phyloP scores from a whole-genome alignment of 1,139 yeast genomes.

The Blastobotrys capitulatus region DNA sequence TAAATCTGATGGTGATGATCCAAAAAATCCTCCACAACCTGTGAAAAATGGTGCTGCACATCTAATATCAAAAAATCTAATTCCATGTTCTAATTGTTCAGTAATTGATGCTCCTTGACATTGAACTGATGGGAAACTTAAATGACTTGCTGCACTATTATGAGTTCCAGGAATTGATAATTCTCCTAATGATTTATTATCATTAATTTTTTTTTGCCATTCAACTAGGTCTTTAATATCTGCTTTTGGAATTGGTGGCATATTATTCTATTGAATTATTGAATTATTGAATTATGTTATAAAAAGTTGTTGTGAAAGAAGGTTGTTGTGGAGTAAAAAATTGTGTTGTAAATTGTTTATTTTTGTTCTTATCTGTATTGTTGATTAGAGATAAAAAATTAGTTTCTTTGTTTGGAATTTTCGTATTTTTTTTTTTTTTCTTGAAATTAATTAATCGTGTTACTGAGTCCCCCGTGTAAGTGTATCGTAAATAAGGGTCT shows the following conservation, averaged over 20 bases:
- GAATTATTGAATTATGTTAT: neutral
- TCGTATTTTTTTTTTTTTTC: too few species aligned
- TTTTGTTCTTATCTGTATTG: too few species aligned
- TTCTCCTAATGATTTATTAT: conserved; percentile 46
- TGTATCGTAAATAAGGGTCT: too few species aligned
- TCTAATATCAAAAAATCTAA: conserved; percentile 67
- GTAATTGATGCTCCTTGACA: conserved; percentile 63
- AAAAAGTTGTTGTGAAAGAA: too few species aligned
- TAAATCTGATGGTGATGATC: conserved; percentile 43
- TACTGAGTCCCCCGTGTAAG: too few species aligned
- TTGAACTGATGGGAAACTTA: conserved; percentile 73
- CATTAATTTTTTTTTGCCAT: conserved; percentile 56
- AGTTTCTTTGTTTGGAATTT: too few species aligned
- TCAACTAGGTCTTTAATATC: conserved; percentile 19
- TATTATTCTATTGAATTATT: too few species aligned
- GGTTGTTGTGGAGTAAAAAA: too few species aligned
- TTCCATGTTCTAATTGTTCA: conserved; percentile 65
- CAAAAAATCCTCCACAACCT: conserved; percentile 22
- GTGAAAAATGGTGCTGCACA: conserved; percentile 52
- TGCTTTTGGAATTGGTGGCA: conserved; percentile 18
- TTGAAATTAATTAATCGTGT: too few species aligned
- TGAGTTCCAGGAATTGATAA: conserved; percentile 77
- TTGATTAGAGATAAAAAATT: too few species aligned
- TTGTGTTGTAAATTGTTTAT: too few species aligned
- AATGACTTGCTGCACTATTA: conserved; percentile 68